These are phyloP conservation scores for Acrocalymma vagum DNA, from an alignment of 2,329 filamentous ascomycete genomes.

Conservation along the genomic window DNA sequence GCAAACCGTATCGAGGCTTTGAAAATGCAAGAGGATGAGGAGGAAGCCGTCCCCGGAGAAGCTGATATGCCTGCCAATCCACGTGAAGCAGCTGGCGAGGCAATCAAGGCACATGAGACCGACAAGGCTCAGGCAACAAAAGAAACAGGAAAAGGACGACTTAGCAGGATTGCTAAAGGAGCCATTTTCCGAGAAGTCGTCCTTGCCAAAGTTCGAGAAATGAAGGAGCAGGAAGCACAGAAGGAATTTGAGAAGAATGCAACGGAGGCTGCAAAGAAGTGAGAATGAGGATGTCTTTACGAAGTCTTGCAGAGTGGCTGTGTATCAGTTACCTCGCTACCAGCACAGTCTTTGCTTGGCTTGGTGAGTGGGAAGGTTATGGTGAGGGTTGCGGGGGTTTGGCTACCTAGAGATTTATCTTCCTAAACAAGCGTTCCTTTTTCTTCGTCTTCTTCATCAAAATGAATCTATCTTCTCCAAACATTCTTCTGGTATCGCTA, in stretches of 20 bases:
- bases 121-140: conserved; percentile 39
- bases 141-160: conserved; percentile 55
- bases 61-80: conserved; percentile 70
- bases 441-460: too few species aligned
- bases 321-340: conserved; percentile 3
- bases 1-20: conserved; percentile 94
- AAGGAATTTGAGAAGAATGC: conserved; percentile 71
- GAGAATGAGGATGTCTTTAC: too few species aligned
- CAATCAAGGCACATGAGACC: conserved; percentile 42
- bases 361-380: conserved; percentile 42
- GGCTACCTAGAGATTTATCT: too few species aligned
- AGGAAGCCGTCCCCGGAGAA: conserved; percentile 70
- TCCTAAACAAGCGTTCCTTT: too few species aligned
- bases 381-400: conserved; percentile 28
- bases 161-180: conserved; percentile 67
- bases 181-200: conserved; percentile 95
- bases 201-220: conserved; percentile 89
- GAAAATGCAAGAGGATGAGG: conserved; percentile 91
- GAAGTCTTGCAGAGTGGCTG: too few species aligned
- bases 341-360: conserved; percentile 6
- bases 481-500: neutral
- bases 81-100: conserved; percentile 62
- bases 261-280: conserved; percentile 41
- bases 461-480: conserved; percentile 2
- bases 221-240: conserved; percentile 85